Evolutionary conservation across 495 filamentous ascomycete species (phyloP), one percentile per base, ranked within the genome.

Genomic region (Halenospora varia): DNA sequence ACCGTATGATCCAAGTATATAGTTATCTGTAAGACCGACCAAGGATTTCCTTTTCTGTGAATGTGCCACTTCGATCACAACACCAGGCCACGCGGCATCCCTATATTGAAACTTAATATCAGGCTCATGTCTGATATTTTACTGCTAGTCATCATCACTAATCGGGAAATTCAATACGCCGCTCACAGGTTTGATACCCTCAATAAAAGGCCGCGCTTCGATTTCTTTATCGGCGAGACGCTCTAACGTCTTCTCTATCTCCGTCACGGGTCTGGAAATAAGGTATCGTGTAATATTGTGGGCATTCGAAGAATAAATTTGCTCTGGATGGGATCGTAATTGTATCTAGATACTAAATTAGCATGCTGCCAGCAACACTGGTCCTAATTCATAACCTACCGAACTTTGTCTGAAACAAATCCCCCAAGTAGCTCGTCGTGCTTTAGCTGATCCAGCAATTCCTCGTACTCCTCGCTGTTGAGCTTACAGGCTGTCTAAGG

Each of bases 51-150:
- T 39, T 29, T 62, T 58, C 48, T 62, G 56, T 41, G 60, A 62
- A 59, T 58, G 39, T 26, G 56, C 59, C 26, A 63, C 56, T 59
- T 63, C 56, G 42, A 63, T 55, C 40, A 59, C 49, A 24, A 63
- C 44, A 49, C 56, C 41, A 35, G 60, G 56, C 50, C 52, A 63
- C 55, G 39, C 47, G 26, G 51, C 51, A 62, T 62, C 55, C 48
- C 46, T 45, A 59, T 62, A 50, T 51, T 51, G 35, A 42, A 62
- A 59, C 55, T 29, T 56, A 29, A 56, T 56, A 59, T 62, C 56
- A 57, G 60, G 60, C 26, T 51, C 26, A 52, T 62, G 56, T 49
- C 40, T 54, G 51, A 54, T 54, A 54, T 60, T 60, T 55, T 60
- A 54, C 49, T 42, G n/a, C n/a, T n/a, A n/a, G 24, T 60, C 44